A percentile compares a stretch with the other conserved stretches of the same genome.
Evolutionary conservation across 495 filamentous ascomycete genomes (phyloP).

Genomic region (Cudoniella acicularis): DNA sequence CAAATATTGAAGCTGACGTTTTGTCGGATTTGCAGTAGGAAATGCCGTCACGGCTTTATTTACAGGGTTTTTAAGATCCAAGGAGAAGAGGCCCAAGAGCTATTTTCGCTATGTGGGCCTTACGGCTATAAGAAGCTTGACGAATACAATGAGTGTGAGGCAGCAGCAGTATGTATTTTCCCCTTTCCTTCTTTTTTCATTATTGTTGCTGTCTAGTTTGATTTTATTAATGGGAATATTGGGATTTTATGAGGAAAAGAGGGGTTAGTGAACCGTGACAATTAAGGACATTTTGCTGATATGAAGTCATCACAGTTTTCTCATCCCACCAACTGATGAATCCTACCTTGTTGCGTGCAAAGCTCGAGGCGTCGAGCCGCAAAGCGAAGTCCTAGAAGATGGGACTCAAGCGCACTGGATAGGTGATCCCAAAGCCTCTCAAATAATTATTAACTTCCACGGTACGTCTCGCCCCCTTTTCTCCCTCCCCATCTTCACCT

Average conservation of each 20-base stretch:
- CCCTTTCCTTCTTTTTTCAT: background rate
- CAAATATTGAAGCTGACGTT: background rate
- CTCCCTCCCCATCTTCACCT: background rate
- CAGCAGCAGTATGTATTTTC: conserved; percentile 22
- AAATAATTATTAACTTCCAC: conserved; percentile 57
- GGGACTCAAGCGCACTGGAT: conserved; percentile 57
- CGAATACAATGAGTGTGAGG: conserved; percentile 1
- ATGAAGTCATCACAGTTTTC: conserved; percentile 6
- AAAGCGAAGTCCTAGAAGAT: conserved; percentile 44
- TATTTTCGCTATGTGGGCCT: conserved; percentile 17
- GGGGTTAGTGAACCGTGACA: no score
- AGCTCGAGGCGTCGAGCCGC: conserved; percentile 40
- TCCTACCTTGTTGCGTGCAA: conserved; percentile 45
- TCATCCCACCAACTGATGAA: conserved; percentile 37
- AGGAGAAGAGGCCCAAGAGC: conserved; percentile 4
- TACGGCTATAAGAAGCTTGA: conserved; percentile 10
- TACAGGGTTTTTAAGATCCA: conserved; percentile 2
- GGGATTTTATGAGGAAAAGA: background rate
- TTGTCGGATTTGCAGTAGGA: conserved; percentile 1
- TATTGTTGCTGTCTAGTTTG: background rate
- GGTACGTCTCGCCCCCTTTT: conserved; percentile 29
- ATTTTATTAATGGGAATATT: background rate
- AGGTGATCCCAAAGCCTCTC: conserved; percentile 51
- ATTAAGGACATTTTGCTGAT: no score
- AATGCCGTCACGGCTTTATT: conserved; percentile 11